Evolutionary conservation across 306 rosid species (phyloP).

Genomic region (Quercus dentata): DNA sequence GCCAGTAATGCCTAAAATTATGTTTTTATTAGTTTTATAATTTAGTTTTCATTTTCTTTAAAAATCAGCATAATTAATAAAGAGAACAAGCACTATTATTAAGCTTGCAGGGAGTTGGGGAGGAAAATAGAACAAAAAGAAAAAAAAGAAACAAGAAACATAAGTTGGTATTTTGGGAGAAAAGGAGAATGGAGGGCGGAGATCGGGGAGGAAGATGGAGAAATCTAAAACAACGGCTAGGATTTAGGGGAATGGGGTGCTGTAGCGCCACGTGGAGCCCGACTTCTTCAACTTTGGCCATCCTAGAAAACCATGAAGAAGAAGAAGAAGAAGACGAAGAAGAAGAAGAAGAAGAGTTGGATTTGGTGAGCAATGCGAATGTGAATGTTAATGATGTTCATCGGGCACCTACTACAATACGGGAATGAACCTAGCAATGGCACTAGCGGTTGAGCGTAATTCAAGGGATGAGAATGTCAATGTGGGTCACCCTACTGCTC

Average conservation of each 20-base stretch:
- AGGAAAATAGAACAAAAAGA: background rate
- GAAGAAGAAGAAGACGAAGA: too few species aligned
- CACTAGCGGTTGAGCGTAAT: conserved; percentile 76
- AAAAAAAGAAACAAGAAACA: background rate
- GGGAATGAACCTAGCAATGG: conserved; percentile 89
- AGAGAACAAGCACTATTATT: background rate
- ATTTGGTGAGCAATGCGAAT: conserved; percentile 14
- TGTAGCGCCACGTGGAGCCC: conserved; percentile 81
- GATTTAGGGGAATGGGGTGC: conserved; percentile 73
- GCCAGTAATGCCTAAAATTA: background rate
- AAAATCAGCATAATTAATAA: background rate
- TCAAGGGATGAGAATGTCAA: background rate
- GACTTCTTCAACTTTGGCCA: conserved; percentile 20
- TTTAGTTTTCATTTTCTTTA: background rate
- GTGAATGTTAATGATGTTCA: conserved; percentile 30
- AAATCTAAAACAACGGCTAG: conserved; percentile 66
- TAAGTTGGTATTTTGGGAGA: conserved; percentile 46
- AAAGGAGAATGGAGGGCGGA: conserved; percentile 51
- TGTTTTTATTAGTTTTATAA: background rate
- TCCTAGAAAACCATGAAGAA: conserved; percentile 23
- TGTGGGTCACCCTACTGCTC: background rate
- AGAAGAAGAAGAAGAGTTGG: conserved; percentile 20
- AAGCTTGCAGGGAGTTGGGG: background rate
- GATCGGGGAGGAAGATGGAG: conserved; percentile 44
- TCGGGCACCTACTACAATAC: conserved; percentile 9